Evolutionary conservation across 192 early-diverging fungal species (phyloP), one percentile per base, ranked within the genome.

Genomic region (Coemansia sp.): DNA sequence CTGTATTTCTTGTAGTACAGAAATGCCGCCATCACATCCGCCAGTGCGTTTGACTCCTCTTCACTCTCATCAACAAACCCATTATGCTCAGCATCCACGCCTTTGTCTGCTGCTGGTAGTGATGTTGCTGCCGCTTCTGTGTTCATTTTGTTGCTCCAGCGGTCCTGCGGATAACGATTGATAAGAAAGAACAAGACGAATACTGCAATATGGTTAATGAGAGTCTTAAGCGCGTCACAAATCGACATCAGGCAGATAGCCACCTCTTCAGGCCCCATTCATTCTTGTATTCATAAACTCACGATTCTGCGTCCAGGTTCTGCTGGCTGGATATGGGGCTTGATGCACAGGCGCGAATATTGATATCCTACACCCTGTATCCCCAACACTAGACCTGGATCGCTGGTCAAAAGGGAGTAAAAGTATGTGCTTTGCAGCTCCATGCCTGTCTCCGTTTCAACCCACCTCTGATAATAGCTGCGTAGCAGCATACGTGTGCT

Each of bases 1-100:
- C 87, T 78, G 48, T 86, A 85, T 19, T 78, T 66, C 62, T 87
- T 86, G 75, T 92, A 92, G 49, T 82, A 84, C 45, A 87, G 69
- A 54, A 90, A 90, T 2, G 88, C 87, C 39, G 78, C 70, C 45
- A 72, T 63, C 4, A 81, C 73, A 25, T 79, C 74, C 22, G 63
- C 42, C n/a, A 81, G 44, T 45, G 79, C 79, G 25, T 57, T 59
- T 32, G 64, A 51, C 54, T 81, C 79, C 2, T 69, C 65, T 11
- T 72, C 56, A 5, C 55, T 62, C 20, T 72, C 54, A 10, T 64
- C 63, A 0, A 40, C 54, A 32, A 42, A 49, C 12, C 3, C 20
- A 54, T 54, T 25, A 10, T 54, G 51, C 17, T 13, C n/a, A 50
- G 48, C 48, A 25, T 4, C 49, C 16, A 17, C 49, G 49, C 17